Evolutionary conservation across 305 asterid species (phyloP).

Genomic region (Solanum hybrid): DNA sequence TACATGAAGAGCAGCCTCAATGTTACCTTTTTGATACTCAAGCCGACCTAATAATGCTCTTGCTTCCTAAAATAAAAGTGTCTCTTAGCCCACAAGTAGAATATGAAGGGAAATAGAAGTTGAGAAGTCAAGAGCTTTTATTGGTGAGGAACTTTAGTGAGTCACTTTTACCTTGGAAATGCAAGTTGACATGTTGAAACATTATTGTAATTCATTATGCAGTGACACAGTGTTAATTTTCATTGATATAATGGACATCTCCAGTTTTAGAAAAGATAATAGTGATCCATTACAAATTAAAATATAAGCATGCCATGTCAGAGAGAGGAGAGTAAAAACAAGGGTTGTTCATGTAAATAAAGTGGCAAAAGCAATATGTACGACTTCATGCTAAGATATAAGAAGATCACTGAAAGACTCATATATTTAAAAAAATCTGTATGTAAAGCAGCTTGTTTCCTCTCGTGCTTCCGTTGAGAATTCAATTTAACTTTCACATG

Average conservation of each 20-base stretch:
- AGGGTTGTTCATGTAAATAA: not conserved
- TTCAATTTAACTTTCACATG: not conserved
- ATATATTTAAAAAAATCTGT: not conserved
- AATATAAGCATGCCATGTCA: not conserved
- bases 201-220: not conserved
- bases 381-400: not conserved
- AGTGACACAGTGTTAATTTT: not conserved
- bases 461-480: not conserved
- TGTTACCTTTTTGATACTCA: constrained; percentile 86
- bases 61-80: constrained; percentile 51
- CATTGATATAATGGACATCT: not conserved
- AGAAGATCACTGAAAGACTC: not conserved
- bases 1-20: constrained; percentile 82
- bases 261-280: not conserved
- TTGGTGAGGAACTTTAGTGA: not conserved
- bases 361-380: not conserved
- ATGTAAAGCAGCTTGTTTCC: not conserved
- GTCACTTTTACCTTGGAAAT: not conserved
- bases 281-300: not conserved
- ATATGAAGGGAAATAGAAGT: constrained; percentile 1
- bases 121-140: not conserved
- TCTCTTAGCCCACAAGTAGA: not conserved
- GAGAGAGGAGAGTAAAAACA: not conserved
- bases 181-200: not conserved
- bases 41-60: constrained; percentile 91